phyloP scores from a whole-genome alignment of 2,329 filamentous ascomycete species.

The Volutella citrinella region DNA sequence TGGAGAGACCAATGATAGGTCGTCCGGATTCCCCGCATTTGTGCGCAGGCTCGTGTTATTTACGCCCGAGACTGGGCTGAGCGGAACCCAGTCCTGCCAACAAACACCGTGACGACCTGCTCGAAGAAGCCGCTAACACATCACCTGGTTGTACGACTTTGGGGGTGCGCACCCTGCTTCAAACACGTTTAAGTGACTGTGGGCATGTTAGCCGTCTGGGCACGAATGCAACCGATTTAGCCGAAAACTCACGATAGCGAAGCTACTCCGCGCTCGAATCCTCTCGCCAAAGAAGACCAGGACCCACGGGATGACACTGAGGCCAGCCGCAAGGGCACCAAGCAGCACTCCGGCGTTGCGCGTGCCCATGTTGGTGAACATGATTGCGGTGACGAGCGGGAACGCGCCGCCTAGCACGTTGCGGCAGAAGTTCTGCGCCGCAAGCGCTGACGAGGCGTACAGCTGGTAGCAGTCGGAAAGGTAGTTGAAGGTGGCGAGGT shows the following conservation, averaged over 20 bases:
- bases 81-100: too few species aligned
- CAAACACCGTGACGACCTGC: too few species aligned
- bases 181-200: too few species aligned
- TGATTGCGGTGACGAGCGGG: conserved; percentile 68
- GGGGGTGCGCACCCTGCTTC: too few species aligned
- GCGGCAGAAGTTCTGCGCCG: conserved; percentile 81
- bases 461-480: conserved; percentile 83
- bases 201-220: too few species aligned
- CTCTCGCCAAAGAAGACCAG: conserved; percentile 73
- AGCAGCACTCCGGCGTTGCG: conserved; percentile 70
- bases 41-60: too few species aligned
- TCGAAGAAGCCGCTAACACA: too few species aligned
- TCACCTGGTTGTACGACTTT: too few species aligned
- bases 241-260: conserved; percentile 61
- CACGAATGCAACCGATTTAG: too few species aligned
- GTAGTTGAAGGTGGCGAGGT: conserved; percentile 90
- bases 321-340: conserved; percentile 63
- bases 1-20: too few species aligned
- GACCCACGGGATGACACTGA: conserved; percentile 86
- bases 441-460: conserved; percentile 81
- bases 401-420: conserved; percentile 82
- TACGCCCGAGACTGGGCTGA: too few species aligned
- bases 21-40: too few species aligned
- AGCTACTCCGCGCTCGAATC: conserved; percentile 73
- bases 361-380: conserved; percentile 73